Base-by-base conservation (phyloP, 2,329 filamentous ascomycete species). In the Fusarium haematococcum region DNA sequence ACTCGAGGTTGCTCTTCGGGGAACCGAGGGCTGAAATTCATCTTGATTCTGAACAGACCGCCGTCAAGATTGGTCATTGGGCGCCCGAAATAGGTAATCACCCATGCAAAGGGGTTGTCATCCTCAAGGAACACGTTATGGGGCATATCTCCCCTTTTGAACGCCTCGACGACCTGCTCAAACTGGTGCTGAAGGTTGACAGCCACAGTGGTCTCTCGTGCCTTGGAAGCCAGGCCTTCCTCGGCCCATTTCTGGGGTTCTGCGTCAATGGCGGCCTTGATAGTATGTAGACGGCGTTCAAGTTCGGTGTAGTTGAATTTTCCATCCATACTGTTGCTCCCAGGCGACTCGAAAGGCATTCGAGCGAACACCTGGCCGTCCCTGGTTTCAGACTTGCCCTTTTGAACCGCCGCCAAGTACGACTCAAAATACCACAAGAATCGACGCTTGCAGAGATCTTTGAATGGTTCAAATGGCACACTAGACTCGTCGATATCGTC, bases 371-470 rank as follows among this genome's bases (percentile, higher is more conserved):
- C 71, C 41, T 90, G 85, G 4, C 90, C 89, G 69, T 92, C 90
- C 70, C 89, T 88, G 65, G 92, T 89, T 75, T 94, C 90, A 30
- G 85, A 82, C 76, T 87, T 89, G 32, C 92, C 93, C 69, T 91
- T 88, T 41, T 91, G 87, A 61, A 97, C 91, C 2, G 92, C 89
- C 5, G 88, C 85, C 25, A 97, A 85, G 79, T 98, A 98, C 4
- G 93, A 93, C 75, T 97, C 93, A 81, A 94, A 97, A 84, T 98
- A 98, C 97, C 97, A 98, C 16, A 98, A 86, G 80, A 98, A 98
- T 2, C 95, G 91, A 41, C 93, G 91, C 83, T 98, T 98, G 87
- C 93, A 94, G 6, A 98, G 86, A 79, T 98, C 96, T 75, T 91
- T 92, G 85, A 98, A 98, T 0, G 95, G 94, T 75, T 97, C 93